Percentiles rank a stretch among this genome's conserved stretches.
These are phyloP conservation scores for Nigrospora osmanthi DNA, from an alignment of 2,329 filamentous ascomycete species.

Conservation along the genomic window DNA sequence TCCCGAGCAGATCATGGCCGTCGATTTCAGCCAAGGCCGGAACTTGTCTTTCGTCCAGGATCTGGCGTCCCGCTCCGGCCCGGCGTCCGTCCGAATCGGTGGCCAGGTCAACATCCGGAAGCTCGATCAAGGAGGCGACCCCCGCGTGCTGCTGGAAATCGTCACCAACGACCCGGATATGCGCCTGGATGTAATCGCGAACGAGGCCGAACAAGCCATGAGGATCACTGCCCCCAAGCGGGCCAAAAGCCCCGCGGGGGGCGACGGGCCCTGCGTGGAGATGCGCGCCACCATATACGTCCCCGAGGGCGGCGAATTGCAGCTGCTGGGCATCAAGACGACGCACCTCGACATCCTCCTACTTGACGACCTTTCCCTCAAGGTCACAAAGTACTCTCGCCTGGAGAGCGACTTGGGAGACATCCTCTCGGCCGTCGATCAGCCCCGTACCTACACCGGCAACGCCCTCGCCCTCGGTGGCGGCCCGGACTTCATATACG, in stretches of 20 bases:
- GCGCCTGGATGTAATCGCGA: slow-evolving; percentile 20
- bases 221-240: slow-evolving; percentile 28
- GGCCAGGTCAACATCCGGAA: slow-evolving; percentile 38
- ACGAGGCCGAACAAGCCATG: slow-evolving; percentile 28
- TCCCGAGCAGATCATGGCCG: slow-evolving; percentile 17
- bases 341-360: slow-evolving; percentile 28
- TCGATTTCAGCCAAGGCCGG: slow-evolving; percentile 26
- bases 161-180: slow-evolving; percentile 36
- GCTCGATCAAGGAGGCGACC: slow-evolving; percentile 20
- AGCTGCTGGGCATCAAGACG: slow-evolving; percentile 25
- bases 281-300: slow-evolving; percentile 39
- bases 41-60: slow-evolving; percentile 32
- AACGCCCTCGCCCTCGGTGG: background rate
- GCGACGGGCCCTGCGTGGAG: slow-evolving; percentile 34
- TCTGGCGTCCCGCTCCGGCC: slow-evolving; percentile 13
- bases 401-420: slow-evolving; percentile 30
- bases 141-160: slow-evolving; percentile 34
- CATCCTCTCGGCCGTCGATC: slow-evolving; percentile 25
- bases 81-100: slow-evolving; percentile 26
- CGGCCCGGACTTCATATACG: slow-evolving; percentile 12
- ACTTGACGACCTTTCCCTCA: slow-evolving; percentile 26
- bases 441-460: slow-evolving; percentile 8
- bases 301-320: slow-evolving; percentile 29
- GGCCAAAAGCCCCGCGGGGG: slow-evolving; percentile 17
- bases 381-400: slow-evolving; percentile 22